A percentile compares a stretch with the other conserved stretches of the same genome.
phyloP scores from a whole-genome alignment of 352 stramenopile genomes.

The Globisporangium yorkense region DNA sequence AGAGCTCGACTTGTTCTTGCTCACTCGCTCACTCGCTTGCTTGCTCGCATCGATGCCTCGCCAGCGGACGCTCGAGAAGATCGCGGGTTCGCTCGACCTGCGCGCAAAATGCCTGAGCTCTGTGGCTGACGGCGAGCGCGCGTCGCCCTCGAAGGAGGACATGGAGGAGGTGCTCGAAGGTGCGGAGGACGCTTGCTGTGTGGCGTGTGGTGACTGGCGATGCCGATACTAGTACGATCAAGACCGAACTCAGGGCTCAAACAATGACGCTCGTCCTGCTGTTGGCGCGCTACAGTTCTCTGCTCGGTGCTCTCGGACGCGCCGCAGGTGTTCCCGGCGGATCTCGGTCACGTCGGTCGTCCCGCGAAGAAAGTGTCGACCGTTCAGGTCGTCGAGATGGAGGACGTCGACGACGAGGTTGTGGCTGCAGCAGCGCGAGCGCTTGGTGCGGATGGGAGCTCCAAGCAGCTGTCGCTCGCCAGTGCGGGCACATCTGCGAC shows the following conservation, averaged over 20 bases:
- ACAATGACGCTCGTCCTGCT: background rate
- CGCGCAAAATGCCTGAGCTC: constrained; percentile 50
- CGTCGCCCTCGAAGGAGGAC: constrained; percentile 54
- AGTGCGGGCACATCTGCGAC: too few species aligned
- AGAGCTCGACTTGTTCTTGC: background rate
- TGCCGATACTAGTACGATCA: too few species aligned
- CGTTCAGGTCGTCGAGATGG: constrained; percentile 22
- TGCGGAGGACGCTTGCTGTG: constrained; percentile 7
- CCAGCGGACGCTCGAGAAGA: constrained; percentile 30
- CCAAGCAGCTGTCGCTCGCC: background rate
- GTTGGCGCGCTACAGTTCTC: constrained; percentile 22
- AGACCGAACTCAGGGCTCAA: background rate
- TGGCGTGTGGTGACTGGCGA: background rate
- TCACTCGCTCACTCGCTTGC: background rate
- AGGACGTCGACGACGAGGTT: constrained; percentile 21
- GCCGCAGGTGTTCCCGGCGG: constrained; percentile 34
- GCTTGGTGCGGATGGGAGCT: background rate
- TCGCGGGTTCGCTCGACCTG: constrained; percentile 41
- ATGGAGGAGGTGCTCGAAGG: constrained; percentile 56
- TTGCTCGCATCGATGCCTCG: background rate
- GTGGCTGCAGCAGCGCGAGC: background rate
- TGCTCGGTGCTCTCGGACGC: constrained; percentile 25
- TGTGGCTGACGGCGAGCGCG: constrained; percentile 36
- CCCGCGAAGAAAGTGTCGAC: constrained; percentile 20
- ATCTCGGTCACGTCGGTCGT: constrained; percentile 13